Percentiles rank a stretch among this genome's conserved stretches.
phyloP scores from a whole-genome alignment of 306 rosid species.

The Gleditsia sinensis region DNA sequence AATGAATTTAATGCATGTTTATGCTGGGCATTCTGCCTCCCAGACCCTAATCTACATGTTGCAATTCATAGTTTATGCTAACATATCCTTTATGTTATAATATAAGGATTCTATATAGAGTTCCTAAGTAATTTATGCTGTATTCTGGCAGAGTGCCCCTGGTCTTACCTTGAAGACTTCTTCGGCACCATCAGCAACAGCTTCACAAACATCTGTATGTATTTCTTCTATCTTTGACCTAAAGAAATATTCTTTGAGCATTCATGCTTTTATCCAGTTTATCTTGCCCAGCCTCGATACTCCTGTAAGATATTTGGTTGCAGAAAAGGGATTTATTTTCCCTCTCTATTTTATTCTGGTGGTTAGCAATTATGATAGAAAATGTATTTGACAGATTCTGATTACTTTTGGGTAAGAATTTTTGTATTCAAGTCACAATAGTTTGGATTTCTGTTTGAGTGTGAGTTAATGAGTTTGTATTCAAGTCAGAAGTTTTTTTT shows the following conservation, averaged over 20 bases:
- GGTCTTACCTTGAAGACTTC: slow-evolving; percentile 60
- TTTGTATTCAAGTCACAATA: too few relatives aligned
- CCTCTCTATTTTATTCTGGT: too few relatives aligned
- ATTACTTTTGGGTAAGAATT: neutral
- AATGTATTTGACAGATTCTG: slow-evolving; percentile 5
- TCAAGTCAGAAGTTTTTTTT: neutral
- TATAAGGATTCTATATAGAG: neutral
- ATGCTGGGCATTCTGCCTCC: neutral
- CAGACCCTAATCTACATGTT: neutral
- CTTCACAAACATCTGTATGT: slow-evolving; percentile 59
- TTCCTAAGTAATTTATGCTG: slow-evolving; percentile 24
- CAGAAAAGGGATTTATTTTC: neutral
- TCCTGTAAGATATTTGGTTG: neutral
- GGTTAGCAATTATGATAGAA: slow-evolving; percentile 28
- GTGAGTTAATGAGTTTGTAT: too few relatives aligned
- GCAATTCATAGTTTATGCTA: slow-evolving; percentile 11
- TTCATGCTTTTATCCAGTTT: slow-evolving; percentile 18
- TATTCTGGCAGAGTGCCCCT: slow-evolving; percentile 64
- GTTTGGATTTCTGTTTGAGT: too few relatives aligned
- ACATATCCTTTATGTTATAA: neutral
- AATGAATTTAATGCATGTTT: neutral
- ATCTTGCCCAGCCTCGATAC: neutral
- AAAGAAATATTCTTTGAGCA: neutral
- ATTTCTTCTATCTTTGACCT: slow-evolving; percentile 19
- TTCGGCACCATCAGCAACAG: slow-evolving; percentile 45